Evolutionary conservation across 2,329 filamentous ascomycete species (phyloP), one percentile per base, ranked within the genome.

Genomic region (Colletotrichum aenigma): DNA sequence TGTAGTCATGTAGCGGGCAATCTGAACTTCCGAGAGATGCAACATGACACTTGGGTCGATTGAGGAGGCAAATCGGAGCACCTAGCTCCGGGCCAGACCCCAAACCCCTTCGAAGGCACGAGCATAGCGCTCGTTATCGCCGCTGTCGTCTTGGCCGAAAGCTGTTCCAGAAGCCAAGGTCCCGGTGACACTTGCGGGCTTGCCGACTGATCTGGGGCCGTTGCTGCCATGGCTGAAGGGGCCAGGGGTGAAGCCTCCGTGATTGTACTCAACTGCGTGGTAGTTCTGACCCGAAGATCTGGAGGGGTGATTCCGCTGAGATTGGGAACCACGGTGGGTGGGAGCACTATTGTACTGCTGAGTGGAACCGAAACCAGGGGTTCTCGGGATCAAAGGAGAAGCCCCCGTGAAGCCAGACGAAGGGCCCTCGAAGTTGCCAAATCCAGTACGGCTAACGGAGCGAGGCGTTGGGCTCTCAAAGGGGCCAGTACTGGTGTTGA

Each of bases 11-110:
- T 71, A 78, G 61, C 73, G 71, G 13, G 74, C 32, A 43, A 78
- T 60, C n/a, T 66, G 34, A 21, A 74, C 66, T 15, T 76, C 68
- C 21, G 30, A 66, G n/a, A 52, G 48, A 43, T 66, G 71, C 34
- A 43, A 62, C 71, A 67, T 55, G 32, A 75, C 58, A 13, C 30
- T 48, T 26, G 56, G 48, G 26, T 76, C 74, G 34, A 76, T 52
- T 16, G 68, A 61, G 56, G 71, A 70, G 71, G 74, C 74, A 26
- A 70, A 76, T 21, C 68, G 74, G 66, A 74, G 70, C 60, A 76
- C 74, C 70, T 74, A 78, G 69, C 77, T 48, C 61, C 77, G 77
- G 26, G 75, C 66, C 52, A 78, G 70, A 30, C 72, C 69, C 68
- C 76, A 78, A 28, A 78, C 75, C 5, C 76, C 75, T 43, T 73